Base-by-base conservation (phyloP, 441 rosid genomes). In the Eutrema salsugineum region DNA sequence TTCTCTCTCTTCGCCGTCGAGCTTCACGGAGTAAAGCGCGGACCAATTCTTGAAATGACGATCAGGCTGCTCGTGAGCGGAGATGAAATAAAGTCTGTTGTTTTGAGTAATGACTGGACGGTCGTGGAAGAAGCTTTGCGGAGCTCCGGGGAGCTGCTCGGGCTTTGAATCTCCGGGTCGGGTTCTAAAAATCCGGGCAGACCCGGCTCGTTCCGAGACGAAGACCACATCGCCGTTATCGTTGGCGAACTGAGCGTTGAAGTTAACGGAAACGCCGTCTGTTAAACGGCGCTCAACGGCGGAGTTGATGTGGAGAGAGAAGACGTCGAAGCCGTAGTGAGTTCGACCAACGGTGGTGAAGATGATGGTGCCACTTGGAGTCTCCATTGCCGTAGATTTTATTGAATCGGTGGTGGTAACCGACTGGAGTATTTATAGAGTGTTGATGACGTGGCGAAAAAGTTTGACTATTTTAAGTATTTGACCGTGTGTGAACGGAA, bases 311-410 rank as follows among this genome's bases (percentile, higher is more conserved):
- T 77, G 63, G 71, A 83, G 22, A 66, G 88, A 84, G 83, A 89
- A 90, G 47, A 87, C 82, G 54, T 93, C 97, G 84, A 93, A 93
- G 75, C 97, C 98, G 67, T 89, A 89, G 62, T 78, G 47, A 17
- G 86, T 63, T 17, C 91, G 84, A 67, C 90, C 98, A 55, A 93
- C 61, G 53, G 96, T 81, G 72, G 86, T 66, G 91, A 79, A 93
- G 75, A 89, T 32, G 80, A 93, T 42, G 14, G 89, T 91, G 49
- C 97, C 91, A n/a, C 68, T 75, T 6, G 87, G 96, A 11, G 78
- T 81, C 84, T 80, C 85, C 78, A 60, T 64, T 12, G 59, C 14
- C 10, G 40, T 1, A 14, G 48, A 30, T 28, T 68, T 44, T 73
- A 46, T 62, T 62, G 51, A 46, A 0, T 20, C 0, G 3, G 16